These are phyloP conservation scores for Ganoderma multipileum DNA, from an alignment of 1,284 basidiomycete species.

Conservation along the genomic window DNA sequence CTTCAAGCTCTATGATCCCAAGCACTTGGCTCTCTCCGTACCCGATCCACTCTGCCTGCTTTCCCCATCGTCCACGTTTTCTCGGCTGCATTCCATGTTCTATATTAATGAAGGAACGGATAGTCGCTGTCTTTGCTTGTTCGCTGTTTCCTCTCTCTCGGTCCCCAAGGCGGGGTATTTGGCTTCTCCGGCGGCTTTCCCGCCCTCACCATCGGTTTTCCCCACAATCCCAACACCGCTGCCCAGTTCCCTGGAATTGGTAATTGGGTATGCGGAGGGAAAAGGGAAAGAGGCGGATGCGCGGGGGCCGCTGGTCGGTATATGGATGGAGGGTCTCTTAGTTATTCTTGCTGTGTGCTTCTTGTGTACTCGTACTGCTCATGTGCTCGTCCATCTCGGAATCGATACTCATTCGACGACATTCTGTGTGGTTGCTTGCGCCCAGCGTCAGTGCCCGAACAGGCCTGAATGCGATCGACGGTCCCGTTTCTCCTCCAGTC, in stretches of 20 bases:
- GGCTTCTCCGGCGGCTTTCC: background rate
- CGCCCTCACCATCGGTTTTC: background rate
- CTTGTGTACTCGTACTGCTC: constrained; percentile 15
- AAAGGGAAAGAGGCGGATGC: constrained; percentile 4
- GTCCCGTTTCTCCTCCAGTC: background rate
- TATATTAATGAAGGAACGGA: constrained; percentile 28
- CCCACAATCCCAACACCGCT: background rate
- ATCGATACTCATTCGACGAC: constrained; percentile 1
- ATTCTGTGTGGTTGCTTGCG: background rate
- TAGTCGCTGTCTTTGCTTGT: constrained; percentile 31
- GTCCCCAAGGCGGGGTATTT: constrained; percentile 7
- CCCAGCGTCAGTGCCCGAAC: background rate
- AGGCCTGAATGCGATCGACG: too few species aligned
- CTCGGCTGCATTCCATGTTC: constrained; percentile 23
- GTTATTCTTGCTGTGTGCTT: constrained; percentile 27
- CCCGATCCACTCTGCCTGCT: constrained; percentile 1
- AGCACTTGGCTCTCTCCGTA: constrained; percentile 13
- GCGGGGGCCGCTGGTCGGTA: constrained; percentile 22
- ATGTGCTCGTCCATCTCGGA: background rate
- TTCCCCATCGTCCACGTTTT: constrained; percentile 8
- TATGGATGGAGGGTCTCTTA: constrained; percentile 11
- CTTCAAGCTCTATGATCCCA: constrained; percentile 22
- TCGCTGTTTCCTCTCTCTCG: constrained; percentile 29
- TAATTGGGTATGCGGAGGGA: background rate
- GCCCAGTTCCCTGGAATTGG: constrained; percentile 20